Evolutionary conservation across 441 rosid genomes (phyloP), one percentile per base, ranked within the genome.

Genomic region (Geranium incanum): DNA sequence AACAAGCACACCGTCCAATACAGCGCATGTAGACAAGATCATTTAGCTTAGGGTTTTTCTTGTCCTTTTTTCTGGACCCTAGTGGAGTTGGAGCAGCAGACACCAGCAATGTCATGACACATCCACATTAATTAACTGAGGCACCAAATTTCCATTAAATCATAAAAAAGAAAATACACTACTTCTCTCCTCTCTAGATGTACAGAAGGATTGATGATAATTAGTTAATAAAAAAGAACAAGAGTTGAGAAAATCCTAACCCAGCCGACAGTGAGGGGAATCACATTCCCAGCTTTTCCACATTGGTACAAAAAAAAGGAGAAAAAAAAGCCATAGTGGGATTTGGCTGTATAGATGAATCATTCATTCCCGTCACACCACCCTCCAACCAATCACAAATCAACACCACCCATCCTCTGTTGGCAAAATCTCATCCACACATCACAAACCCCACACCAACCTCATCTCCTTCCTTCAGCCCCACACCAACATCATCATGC

Each of bases 401-500:
- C 21, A 69, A 12, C 82, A 74, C 5, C 65, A 67, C 59, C 79
- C 75, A 67, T 70, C 76, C 64, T 52, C 66, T 76, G 72, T 66
- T 80, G 83, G 74, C 85, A 55, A 84, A 84, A 84, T 81, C 78
- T 73, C 75, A 77, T 70, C 80, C 84, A 28, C 80, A 69, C 65
- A 66, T 68, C 78, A 28, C 33, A 74, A 16, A 19, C 75, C 74
- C 41, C 64, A 43, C 72, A 38, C 41, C 8, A 1, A 4, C 23
- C 6, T n/a, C 50, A 43, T 43, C 50, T 43, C 50, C 50, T 28
- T 28, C 33, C 33, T 28, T 74, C 77, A 79, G 36, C 72, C 80
- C 82, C 80, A 82, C 70, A 72, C 39, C 69, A 70, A 71, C 75
- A 77, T 28, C 16, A 79, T 75, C 16, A 79, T 75, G 65, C 75